Conservation (phyloP, 768 basidiomycete species). For the Hygrocybe punicea region DNA sequence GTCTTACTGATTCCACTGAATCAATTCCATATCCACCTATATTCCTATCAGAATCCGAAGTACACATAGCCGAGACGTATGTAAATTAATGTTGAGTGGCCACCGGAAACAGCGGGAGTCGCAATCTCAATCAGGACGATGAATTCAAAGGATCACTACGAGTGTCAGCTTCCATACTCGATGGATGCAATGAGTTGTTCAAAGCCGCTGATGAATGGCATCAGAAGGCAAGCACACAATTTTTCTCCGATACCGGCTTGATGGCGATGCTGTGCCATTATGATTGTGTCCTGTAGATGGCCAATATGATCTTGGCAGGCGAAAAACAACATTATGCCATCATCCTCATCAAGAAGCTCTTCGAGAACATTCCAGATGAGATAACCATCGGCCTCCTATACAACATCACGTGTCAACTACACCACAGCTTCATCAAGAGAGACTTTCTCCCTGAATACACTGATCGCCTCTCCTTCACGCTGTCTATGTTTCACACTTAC, state of each 20-base stretch:
- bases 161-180: constrained; percentile 29
- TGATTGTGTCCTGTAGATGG: constrained; percentile 34
- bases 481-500: constrained; percentile 19
- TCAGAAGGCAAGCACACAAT: constrained; percentile 27
- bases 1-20: neutral
- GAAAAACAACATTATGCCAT: constrained; percentile 35
- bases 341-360: constrained; percentile 31
- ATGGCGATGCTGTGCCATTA: constrained; percentile 40
- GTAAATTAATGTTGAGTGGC: constrained; percentile 15
- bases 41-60: constrained; percentile 17
- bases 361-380: constrained; percentile 28
- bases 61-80: constrained; percentile 16
- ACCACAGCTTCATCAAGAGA: constrained; percentile 25
- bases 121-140: neutral
- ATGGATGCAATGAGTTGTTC: constrained; percentile 35
- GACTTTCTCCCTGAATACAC: constrained; percentile 6
- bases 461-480: neutral
- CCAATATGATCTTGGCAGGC: constrained; percentile 36
- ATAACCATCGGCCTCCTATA: constrained; percentile 28
- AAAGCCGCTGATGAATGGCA: constrained; percentile 26
- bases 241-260: constrained; percentile 32
- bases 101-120: neutral
- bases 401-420: constrained; percentile 38
- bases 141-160: constrained; percentile 20
- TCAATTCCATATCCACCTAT: constrained; percentile 10